Evolutionary conservation across 75 land plant species (phyloP), one percentile per base, ranked within the genome.

Genomic region (Gnetum montanum): DNA sequence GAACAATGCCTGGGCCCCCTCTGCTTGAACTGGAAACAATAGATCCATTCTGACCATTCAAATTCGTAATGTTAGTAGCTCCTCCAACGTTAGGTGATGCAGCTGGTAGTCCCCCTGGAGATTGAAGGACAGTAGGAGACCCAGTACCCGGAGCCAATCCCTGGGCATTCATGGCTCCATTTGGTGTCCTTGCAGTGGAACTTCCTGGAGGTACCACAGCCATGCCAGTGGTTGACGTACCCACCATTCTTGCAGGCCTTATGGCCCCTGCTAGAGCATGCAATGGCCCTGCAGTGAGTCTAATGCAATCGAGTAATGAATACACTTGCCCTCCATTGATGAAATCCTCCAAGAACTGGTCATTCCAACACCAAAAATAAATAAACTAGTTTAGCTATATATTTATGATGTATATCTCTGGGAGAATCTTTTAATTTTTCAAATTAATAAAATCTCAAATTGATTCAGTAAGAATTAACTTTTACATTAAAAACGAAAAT

Each of bases 321-420:
- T 86, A 78, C 49, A 95, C 97, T 56, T 85, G 83, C 58, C 81
- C 97, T 58, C 88, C 97, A 76, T 95, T 84, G 30, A 95, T 85
- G 51, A 83, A 95, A 65, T 95, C 99, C 77, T 95, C 97, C 40
- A 95, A 61, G 65, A 86, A 90, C 99, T 95, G 90, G 65, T 76
- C 24, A 53, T n/a, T n/a, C n/a, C n/a, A n/a, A n/a, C n/a, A n/a
- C n/a, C n/a, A n/a, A n/a, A n/a, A n/a, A n/a, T n/a, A n/a, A n/a
- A n/a, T n/a, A n/a, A n/a, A n/a, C n/a, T n/a, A n/a, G n/a, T n/a
- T n/a, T n/a, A n/a, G n/a, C n/a, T n/a, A n/a, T n/a, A n/a, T n/a
- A n/a, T n/a, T n/a, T n/a, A n/a, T n/a, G n/a, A n/a, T n/a, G n/a
- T n/a, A n/a, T n/a, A n/a, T n/a, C n/a, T n/a, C n/a, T n/a, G n/a